Evolutionary conservation across 2,329 filamentous ascomycete genomes (phyloP).

Genomic region (Graphium sp.): DNA sequence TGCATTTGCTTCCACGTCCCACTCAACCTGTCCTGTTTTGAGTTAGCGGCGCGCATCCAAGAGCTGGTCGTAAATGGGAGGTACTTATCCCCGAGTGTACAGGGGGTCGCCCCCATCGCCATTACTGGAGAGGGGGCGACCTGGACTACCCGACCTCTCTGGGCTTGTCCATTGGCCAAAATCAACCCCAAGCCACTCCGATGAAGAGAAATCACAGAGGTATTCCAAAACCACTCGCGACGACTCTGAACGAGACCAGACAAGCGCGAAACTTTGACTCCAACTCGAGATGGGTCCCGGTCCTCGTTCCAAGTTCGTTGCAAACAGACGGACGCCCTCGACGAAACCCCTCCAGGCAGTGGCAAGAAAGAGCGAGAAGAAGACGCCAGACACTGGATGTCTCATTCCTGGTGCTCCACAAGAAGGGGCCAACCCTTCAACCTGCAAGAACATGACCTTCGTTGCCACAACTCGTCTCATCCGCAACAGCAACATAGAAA

Average conservation of each 20-base stretch:
- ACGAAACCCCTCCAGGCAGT: too few relatives aligned
- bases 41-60: not conserved
- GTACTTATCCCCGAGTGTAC: slow-evolving; percentile 31
- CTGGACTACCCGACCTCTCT: slow-evolving; percentile 22
- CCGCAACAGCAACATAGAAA: not conserved
- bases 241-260: slow-evolving; percentile 27
- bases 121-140: slow-evolving; percentile 32
- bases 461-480: slow-evolving; percentile 7
- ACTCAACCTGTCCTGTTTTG: slow-evolving; percentile 1
- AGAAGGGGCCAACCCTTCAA: slow-evolving; percentile 5
- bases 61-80: slow-evolving; percentile 5
- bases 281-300: slow-evolving; percentile 81
- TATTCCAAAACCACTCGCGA: not conserved
- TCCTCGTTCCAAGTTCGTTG: slow-evolving; percentile 12
- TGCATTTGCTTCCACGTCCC: too few relatives aligned
- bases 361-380: too few relatives aligned
- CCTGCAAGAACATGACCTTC: slow-evolving; percentile 8
- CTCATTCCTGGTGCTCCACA: too few relatives aligned
- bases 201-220: not conserved
- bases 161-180: slow-evolving; percentile 17
- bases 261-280: slow-evolving; percentile 89
- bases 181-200: not conserved
- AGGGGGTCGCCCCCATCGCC: slow-evolving; percentile 30
- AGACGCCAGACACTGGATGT: too few relatives aligned
- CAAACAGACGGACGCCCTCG: not conserved